Base-by-base conservation (phyloP, 2,329 filamentous ascomycete genomes). In the Calonectria multiphialidica region DNA sequence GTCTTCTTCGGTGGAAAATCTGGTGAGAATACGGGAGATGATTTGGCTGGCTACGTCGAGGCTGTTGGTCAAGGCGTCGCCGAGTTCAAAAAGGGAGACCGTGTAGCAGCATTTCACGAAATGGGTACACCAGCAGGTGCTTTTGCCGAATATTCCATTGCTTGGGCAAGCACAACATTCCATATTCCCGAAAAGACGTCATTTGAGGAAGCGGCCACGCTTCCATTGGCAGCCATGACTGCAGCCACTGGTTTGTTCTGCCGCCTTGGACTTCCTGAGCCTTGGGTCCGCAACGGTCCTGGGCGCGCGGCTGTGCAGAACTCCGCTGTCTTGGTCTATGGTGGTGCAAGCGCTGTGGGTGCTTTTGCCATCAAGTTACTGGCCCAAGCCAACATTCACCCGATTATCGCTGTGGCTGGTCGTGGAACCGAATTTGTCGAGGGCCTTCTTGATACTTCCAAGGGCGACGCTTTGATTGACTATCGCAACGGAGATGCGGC, bases 61-160 rank as follows among this genome's bases (percentile, higher is more conserved):
- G 28, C 61, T 25, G 18, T 10, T 6, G 61, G 61, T 4, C 10
- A 28, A 9, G 28, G 33, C 12, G 61, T 64, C 10, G 16, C 44
- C n/a, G 61, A 64, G 61, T 64, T 47, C 44, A 64, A 64, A 15
- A 64, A 37, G 12, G 61, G 61, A 1, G 61, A 64, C 3, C 61
- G 61, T 8, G 61, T 64, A 13, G 61, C 61, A 3, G 61, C 28
- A 7, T 64, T 64, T 25, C 61, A 64, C 15, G n/a, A 50, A n/a
- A 64, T 64, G 61, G 44, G 44, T 16, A 28, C 42, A 9, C 30
- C 61, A 16, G 2, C 2, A 8, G 61, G 61, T 9, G 44, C 61
- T 13, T 64, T 49, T 28, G 61, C 61, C 6, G 61, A 64, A 45
- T 64, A 64, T 4, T 13, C 61, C 12, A 45, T 64, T 6, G 61